Base-by-base conservation (phyloP, 345 rosid genomes). In the Toxicodendron radicans region DNA sequence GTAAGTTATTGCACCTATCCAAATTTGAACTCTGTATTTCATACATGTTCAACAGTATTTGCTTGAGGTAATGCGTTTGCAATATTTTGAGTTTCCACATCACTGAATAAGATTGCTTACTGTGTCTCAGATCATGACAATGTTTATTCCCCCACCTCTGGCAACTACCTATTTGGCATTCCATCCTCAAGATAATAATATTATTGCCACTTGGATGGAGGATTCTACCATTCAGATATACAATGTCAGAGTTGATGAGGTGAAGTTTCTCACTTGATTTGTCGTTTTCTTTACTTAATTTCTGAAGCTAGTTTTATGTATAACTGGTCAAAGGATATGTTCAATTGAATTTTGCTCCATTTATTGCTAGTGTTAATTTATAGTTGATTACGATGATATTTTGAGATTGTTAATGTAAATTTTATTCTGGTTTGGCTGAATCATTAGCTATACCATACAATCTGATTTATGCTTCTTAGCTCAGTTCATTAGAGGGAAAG, bases 201-300 rank as follows among this genome's bases (percentile, higher is more conserved):
- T 92, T 35, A 89, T 92, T 73, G 97, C 94, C 70, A 89, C 89
- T 21, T 96, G 96, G 78, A 91, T 91, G 97, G 96, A 92, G 78
- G 94, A 92, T 76, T 90, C 94, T 12, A 81, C 94, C 33, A 87
- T 92, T 65, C 94, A 92, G 74, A 92, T 92, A 67, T 92, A 90
- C 79, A 89, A 91, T 86, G 94, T 89, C 67, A 80, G 94, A 74
- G 91, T 91, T 52, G 97, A 92, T 70, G 91, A 92, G 94, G 97
- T 90, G 77, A 70, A 72, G 46, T 49, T 49, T 71, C 41, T 70
- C 43, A 52, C 59, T 46, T 45, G 68, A 2, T 14, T 30, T 48
- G 48, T 49, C 2, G 14, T 68, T 52, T 33, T 43, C 20, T 18
- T 52, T 33, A 23, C 20, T 18, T 33, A 0, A 41, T 13, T 41